Base-by-base conservation (phyloP, 345 rosid species). In the Eucalyptus regnans region DNA sequence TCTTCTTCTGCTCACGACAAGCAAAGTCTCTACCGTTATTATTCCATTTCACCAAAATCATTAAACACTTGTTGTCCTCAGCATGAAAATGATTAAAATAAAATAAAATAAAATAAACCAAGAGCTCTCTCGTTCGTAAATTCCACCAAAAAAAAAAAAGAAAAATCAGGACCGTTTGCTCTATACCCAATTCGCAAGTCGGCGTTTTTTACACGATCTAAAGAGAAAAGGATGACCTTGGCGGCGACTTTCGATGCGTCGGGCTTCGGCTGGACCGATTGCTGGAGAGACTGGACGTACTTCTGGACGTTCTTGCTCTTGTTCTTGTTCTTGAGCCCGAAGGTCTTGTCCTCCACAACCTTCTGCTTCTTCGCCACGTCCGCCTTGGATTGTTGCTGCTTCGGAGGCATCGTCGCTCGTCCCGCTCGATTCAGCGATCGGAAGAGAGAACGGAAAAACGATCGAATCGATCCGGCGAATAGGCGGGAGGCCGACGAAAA, bases 291-390 rank as follows among this genome's bases (percentile, higher is more conserved):
- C 90, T 95, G 97, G 23, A 95, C 95, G 87, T 95, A 94, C 89
- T 94, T 94, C 89, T 95, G 96, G 50, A 95, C 96, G 91, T 92
- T 95, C 89, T 95, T 94, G 93, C 96, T 94, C 92, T 95, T 95
- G 92, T 94, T 94, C 90, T 95, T 94, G 94, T 95, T 95, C 88
- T 95, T 94, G 87, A 95, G 95, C 90, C 97, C 96, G 95, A 95
- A 95, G 90, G 96, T 95, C 95, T 94, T 95, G 95, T 94, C 96
- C 91, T 94, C 96, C 88, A 93, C 94, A 88, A 94, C 71, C 96
- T 94, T 94, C 96, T 95, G 95, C 96, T 95, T 95, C 95, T 94
- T 95, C 90, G 95, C 95, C 88, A 94, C 87, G 85, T 95, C 96
- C 58, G 95, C 93, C 92, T 97, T 96, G 37, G 99, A 91, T 92